Base-by-base conservation (phyloP, 208 protist genomes). In the Trypanosoma melophagium region DNA sequence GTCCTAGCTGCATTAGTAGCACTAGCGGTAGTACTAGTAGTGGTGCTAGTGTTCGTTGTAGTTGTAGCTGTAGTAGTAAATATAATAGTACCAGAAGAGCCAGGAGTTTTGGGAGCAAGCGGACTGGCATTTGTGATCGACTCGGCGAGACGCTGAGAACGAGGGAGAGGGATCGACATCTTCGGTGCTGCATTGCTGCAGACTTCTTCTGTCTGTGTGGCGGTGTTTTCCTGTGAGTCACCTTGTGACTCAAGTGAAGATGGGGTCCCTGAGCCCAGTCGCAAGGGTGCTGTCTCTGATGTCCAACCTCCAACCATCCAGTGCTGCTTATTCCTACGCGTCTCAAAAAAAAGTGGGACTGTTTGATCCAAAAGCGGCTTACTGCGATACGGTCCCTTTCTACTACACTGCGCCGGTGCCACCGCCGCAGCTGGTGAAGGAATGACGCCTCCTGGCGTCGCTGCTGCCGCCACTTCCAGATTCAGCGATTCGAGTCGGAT, bases 91-190 rank as follows among this genome's bases (percentile, higher is more conserved):
- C 28, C 28, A 35, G 28, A 1, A 35, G 28, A 35, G 3, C 28
- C 28, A 35, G 28, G 28, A 35, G 28, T 35, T 5, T 35, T 35
- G 28, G 28, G 28, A 35, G 28, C 28, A 5, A 35, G 28, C 28
- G 28, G 5, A 35, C 28, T 35, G 28, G 28, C 28, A 35, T 35
- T 35, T 35, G 28, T 5, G 28, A 35, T 35, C 28, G 28, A 35
- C 28, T 35, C 28, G 28, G 41, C 60, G 31, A 10, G 2, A 7
- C 54, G 69, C 35, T 64, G 60, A 12, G 69, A 74, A n/a, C 69
- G 69, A 5, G 69, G 69, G 42, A 67, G 69, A 8, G 69, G 69
- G 22, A 74, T 74, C 9, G 53, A 56, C 40, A 73, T 45, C 19
- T 66, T 67, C 0, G 44, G 44, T n/a, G 44, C 51, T 8, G 56